Evolutionary conservation across 2,329 filamentous ascomycete genomes (phyloP).

Genomic region (Aspergillus tubingensis): DNA sequence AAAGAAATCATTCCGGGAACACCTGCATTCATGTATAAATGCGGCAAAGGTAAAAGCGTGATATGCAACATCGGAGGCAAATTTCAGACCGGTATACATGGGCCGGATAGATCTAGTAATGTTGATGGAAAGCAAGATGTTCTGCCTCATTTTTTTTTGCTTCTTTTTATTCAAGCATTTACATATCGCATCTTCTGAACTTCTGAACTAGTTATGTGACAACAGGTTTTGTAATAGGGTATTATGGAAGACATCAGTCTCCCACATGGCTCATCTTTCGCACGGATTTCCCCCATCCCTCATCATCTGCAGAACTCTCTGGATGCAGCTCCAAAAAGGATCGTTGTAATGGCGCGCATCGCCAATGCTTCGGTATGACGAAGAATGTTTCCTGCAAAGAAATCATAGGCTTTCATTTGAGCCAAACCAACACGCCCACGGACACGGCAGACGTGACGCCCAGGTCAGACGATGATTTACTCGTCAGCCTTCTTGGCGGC

Average conservation of each 20-base stretch:
- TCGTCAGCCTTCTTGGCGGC: slow-evolving; percentile 48
- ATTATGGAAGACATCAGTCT: slow-evolving; percentile 2
- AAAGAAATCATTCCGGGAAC: background rate
- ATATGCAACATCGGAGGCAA: background rate
- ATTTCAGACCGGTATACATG: background rate
- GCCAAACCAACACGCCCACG: slow-evolving; percentile 15
- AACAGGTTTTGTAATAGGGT: slow-evolving; percentile 8
- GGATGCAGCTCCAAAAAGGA: slow-evolving; percentile 7
- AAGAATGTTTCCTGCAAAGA: slow-evolving; percentile 16
- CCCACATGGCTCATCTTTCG: slow-evolving; percentile 6
- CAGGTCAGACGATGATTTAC: slow-evolving; percentile 32
- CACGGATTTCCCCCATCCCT: background rate
- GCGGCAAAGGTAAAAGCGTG: background rate
- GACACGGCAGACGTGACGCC: slow-evolving; percentile 19
- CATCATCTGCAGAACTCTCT: background rate
- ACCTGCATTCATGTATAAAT: background rate
- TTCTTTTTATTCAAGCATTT: slow-evolving; percentile 3
- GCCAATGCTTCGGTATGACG: slow-evolving; percentile 8
- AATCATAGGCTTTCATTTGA: slow-evolving; percentile 22
- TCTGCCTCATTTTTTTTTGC: background rate
- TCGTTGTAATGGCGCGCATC: slow-evolving; percentile 4
- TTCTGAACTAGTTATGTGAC: slow-evolving; percentile 9
- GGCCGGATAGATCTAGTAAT: background rate
- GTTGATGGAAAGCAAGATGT: background rate
- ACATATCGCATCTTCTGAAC: slow-evolving; percentile 6